Percentiles rank a stretch among this genome's conserved stretches.
These are phyloP conservation scores for Acanthamoeba castellanii DNA, from an alignment of 208 protist genomes.

Conservation along the genomic window DNA sequence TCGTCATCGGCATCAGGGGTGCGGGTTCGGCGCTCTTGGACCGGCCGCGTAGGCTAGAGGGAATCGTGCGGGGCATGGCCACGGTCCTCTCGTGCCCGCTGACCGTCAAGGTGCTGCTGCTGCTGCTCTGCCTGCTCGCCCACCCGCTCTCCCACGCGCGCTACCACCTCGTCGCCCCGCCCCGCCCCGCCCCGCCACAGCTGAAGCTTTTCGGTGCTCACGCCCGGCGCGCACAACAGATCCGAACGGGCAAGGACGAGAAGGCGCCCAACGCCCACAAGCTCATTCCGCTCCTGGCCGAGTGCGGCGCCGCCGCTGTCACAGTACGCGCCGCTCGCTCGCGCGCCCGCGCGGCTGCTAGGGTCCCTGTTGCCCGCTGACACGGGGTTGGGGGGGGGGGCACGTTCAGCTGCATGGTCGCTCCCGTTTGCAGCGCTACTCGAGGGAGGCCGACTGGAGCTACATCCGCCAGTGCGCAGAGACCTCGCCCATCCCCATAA, in stretches of 20 bases:
- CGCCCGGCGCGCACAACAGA: background rate
- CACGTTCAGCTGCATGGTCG: conserved; percentile 93
- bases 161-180: background rate
- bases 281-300: conserved; percentile 91
- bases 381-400: background rate
- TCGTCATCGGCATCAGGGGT: conserved; percentile 32
- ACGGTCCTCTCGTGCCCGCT: conserved; percentile 85
- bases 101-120: conserved; percentile 92
- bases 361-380: background rate
- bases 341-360: background rate
- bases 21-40: conserved; percentile 93
- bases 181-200: no score
- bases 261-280: conserved; percentile 91
- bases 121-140: background rate
- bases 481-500: conserved; percentile 89
- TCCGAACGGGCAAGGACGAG: conserved; percentile 91
- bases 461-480: conserved; percentile 94
- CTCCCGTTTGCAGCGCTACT: conserved; percentile 95
- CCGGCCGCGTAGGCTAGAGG: conserved; percentile 85
- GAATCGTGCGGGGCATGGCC: conserved; percentile 89
- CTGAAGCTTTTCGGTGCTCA: background rate
- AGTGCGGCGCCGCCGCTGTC: conserved; percentile 93
- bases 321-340: conserved; percentile 86
- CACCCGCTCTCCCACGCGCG: background rate
- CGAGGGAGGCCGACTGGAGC: conserved; percentile 95